phyloP scores from a whole-genome alignment of 176 grass and related monocot species.

The Bolboschoenus planiculmis region DNA sequence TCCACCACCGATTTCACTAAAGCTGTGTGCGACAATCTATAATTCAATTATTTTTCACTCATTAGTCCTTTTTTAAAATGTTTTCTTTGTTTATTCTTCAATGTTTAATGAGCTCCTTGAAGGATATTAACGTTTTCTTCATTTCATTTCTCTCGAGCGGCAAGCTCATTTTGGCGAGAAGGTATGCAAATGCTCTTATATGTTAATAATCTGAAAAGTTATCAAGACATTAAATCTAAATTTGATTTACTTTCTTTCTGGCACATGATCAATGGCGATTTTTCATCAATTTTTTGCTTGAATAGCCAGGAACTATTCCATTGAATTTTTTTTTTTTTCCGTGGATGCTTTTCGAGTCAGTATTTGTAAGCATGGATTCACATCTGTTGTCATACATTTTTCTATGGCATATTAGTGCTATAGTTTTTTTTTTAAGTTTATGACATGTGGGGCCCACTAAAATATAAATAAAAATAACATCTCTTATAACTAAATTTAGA shows the following conservation, averaged over 20 bases:
- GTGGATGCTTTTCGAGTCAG: too few species aligned
- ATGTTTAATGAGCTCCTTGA: neutral
- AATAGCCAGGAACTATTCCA: too few species aligned
- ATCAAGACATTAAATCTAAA: neutral
- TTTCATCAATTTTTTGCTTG: too few species aligned
- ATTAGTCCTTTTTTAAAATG: neutral
- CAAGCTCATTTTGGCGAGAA: neutral
- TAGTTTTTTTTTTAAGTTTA: too few species aligned
- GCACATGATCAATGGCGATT: too few species aligned
- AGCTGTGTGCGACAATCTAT: constrained; percentile 80
- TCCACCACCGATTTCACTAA: constrained; percentile 81
- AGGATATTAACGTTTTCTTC: neutral
- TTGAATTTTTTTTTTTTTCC: too few species aligned
- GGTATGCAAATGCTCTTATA: neutral
- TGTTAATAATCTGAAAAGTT: neutral
- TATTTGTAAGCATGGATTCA: too few species aligned
- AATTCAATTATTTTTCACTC: neutral
- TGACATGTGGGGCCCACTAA: too few species aligned
- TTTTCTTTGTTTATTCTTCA: neutral
- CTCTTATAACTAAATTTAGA: too few species aligned
- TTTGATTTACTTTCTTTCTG: neutral
- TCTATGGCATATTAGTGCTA: too few species aligned
- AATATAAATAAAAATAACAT: too few species aligned
- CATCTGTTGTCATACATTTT: too few species aligned
- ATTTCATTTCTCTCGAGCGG: neutral